A percentile compares a stretch with the other conserved stretches of the same genome.
Conservation (phyloP, 331 rosid genomes). For the Stylosanthes scabra region DNA sequence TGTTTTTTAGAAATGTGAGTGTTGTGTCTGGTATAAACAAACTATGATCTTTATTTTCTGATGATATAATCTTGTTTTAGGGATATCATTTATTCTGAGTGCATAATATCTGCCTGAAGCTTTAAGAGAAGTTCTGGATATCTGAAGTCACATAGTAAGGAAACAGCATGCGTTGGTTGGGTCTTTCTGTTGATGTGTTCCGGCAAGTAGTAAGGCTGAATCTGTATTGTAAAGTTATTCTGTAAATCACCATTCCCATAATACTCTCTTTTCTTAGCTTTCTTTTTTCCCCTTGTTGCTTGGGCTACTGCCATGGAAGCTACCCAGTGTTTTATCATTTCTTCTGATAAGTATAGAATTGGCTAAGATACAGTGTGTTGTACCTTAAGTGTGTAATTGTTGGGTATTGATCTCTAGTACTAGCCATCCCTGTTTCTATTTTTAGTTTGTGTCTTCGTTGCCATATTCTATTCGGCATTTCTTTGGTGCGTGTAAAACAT, state of each 20-base stretch:
- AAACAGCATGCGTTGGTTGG: conserved; percentile 72
- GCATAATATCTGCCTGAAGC: conserved; percentile 22
- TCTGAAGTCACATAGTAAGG: conserved; percentile 26
- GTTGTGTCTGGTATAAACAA: conserved; percentile 16
- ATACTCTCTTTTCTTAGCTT: not conserved
- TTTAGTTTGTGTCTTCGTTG: conserved; percentile 6
- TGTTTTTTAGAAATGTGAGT: not conserved
- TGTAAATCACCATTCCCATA: conserved; percentile 28
- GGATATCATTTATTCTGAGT: conserved; percentile 21
- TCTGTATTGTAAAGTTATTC: conserved; percentile 71
- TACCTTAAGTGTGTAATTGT: conserved; percentile 14
- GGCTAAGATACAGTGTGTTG: conserved; percentile 37
- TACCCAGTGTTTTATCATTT: conserved; percentile 28
- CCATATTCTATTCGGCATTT: conserved; percentile 27
- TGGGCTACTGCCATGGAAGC: conserved; percentile 41
- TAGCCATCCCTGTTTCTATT: conserved; percentile 29
- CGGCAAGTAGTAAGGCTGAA: conserved; percentile 62
- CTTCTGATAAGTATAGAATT: conserved; percentile 47
- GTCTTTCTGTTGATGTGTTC: conserved; percentile 59
- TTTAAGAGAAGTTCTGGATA: conserved; percentile 38
- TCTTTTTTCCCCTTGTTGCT: not conserved
- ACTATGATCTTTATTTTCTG: conserved; percentile 11
- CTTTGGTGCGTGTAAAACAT: conserved; percentile 9
- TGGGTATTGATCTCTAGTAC: conserved; percentile 24
- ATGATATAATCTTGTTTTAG: conserved; percentile 45